Evolutionary conservation across 768 basidiomycete genomes (phyloP).

Genomic region (Pleurotus tuber-regium): DNA sequence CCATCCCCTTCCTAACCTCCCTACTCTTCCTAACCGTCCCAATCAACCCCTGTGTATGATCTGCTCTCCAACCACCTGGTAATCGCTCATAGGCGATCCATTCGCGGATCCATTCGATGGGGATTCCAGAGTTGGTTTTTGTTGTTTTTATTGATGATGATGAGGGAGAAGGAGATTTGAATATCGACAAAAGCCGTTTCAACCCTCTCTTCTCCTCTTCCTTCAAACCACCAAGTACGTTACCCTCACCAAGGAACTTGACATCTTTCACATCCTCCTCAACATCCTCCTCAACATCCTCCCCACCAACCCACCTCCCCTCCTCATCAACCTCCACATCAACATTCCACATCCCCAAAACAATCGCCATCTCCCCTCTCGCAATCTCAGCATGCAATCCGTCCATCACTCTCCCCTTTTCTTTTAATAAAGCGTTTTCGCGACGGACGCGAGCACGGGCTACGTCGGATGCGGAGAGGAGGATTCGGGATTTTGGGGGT

Average conservation of each 20-base stretch:
- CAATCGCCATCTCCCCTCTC: conserved; percentile 65
- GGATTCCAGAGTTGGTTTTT: conserved; percentile 38
- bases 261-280: too few relatives aligned
- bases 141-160: too few relatives aligned
- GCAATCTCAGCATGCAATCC: conserved; percentile 56
- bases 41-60: conserved; percentile 31
- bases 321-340: background rate
- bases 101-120: conserved; percentile 40
- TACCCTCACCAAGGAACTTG: background rate
- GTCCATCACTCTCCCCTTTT: conserved; percentile 19
- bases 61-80: conserved; percentile 43
- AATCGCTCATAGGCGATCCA: conserved; percentile 55
- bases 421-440: background rate
- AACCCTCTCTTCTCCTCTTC: background rate
- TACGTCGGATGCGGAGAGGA: background rate
- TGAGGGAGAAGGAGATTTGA: background rate
- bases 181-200: background rate
- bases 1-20: conserved; percentile 2
- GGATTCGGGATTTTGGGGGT: background rate
- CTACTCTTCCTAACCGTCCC: conserved; percentile 25
- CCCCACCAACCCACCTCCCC: background rate
- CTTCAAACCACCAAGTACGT: background rate
- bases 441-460: background rate
- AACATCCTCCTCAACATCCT: background rate
- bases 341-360: conserved; percentile 53